Percentiles rank a stretch among this genome's conserved stretches.
Conservation (phyloP, 257 asterid genomes). For the Echium plantagineum region DNA sequence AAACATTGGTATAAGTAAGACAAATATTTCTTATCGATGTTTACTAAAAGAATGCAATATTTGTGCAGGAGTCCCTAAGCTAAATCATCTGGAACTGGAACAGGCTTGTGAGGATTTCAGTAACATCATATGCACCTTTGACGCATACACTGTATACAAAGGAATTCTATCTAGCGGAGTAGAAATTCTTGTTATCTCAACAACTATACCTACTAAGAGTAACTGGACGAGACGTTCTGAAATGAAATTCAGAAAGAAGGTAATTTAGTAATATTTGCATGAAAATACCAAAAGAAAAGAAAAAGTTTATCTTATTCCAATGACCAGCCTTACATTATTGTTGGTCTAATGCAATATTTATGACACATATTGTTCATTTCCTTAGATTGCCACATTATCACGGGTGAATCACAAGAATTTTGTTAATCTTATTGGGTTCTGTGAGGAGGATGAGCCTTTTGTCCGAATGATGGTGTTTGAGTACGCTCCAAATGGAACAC, state of each 20-base stretch:
- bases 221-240: constrained; percentile 81
- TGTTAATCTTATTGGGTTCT: constrained; percentile 76
- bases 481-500: constrained; percentile 85
- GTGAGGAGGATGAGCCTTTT: constrained; percentile 88
- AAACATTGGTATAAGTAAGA: too few species aligned
- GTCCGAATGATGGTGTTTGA: too few species aligned
- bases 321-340: background rate
- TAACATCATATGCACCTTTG: constrained; percentile 43
- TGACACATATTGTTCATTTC: constrained; percentile 3
- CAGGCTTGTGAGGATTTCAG: constrained; percentile 95
- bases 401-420: constrained; percentile 93
- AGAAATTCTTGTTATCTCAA: constrained; percentile 76
- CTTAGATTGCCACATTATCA: constrained; percentile 64
- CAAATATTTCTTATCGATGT: background rate
- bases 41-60: constrained; percentile 6
- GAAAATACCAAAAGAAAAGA: too few species aligned
- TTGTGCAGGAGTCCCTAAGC: constrained; percentile 74
- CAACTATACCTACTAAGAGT: constrained; percentile 39
- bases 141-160: constrained; percentile 39
- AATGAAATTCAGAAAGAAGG: constrained; percentile 62
- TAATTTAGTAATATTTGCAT: constrained; percentile 10
- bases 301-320: background rate
- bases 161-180: constrained; percentile 88
- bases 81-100: constrained; percentile 73
- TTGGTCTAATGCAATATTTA: background rate